These are phyloP conservation scores for Chlamydomonas asymmetrica DNA, from an alignment of 139 green algal genomes.

Conservation along the genomic window DNA sequence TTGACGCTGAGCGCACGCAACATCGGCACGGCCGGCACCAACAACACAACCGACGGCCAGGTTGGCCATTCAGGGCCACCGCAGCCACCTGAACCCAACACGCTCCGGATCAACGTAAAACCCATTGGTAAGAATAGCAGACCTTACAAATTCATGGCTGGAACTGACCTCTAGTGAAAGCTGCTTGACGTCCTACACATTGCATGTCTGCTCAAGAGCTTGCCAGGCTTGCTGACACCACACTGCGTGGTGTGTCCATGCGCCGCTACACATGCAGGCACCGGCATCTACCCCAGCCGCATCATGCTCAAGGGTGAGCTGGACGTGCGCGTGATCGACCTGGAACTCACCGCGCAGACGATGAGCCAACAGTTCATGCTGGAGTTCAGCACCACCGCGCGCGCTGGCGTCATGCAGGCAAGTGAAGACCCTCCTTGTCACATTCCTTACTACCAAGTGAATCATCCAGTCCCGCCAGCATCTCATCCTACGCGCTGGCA, in stretches of 20 bases:
- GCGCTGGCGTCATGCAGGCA: constrained; percentile 54
- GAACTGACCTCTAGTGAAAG: too few relatives aligned
- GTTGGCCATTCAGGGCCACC: background rate
- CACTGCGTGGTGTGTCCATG: too few relatives aligned
- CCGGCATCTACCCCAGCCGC: constrained; percentile 68
- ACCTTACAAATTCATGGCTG: too few relatives aligned
- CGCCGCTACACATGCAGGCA: constrained; percentile 23
- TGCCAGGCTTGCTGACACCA: too few relatives aligned
- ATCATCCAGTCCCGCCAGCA: too few relatives aligned
- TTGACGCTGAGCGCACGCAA: constrained; percentile 29
- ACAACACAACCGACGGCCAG: background rate
- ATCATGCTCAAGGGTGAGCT: constrained; percentile 56
- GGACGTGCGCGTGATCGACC: constrained; percentile 70
- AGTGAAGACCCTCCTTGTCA: too few relatives aligned
- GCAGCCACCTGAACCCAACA: constrained; percentile 33
- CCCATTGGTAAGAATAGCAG: constrained; percentile 11
- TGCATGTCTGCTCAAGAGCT: too few relatives aligned
- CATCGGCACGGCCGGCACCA: background rate
- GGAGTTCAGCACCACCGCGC: constrained; percentile 56
- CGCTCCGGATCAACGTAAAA: constrained; percentile 49
- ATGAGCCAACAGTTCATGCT: constrained; percentile 55
- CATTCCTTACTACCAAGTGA: too few relatives aligned
- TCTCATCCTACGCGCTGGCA: too few relatives aligned
- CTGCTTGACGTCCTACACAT: too few relatives aligned
- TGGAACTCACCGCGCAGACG: constrained; percentile 60